Percentiles rank a stretch among this genome's conserved stretches.
phyloP scores from a whole-genome alignment of 192 early-diverging fungal species.

The Linnemannia hyalina region DNA sequence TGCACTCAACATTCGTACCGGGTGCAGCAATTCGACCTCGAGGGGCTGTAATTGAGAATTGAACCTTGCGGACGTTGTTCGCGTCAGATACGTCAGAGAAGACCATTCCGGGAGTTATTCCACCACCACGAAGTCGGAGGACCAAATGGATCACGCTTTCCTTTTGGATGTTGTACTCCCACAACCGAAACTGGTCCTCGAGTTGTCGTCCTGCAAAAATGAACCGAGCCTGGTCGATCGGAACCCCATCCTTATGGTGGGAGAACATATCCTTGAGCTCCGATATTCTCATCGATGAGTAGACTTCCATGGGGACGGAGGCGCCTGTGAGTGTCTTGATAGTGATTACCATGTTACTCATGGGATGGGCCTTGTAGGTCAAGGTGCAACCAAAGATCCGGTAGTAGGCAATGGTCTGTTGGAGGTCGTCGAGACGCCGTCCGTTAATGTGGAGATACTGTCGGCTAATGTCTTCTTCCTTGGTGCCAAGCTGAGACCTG shows the following conservation, averaged over 20 bases:
- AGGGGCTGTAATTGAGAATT: background rate
- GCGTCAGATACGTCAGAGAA: slow-evolving; percentile 7
- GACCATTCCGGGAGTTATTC: background rate
- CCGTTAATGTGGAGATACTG: background rate
- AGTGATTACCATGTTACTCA: background rate
- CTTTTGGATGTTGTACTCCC: background rate
- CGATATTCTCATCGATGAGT: no score
- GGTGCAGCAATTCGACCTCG: background rate
- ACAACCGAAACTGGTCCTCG: background rate
- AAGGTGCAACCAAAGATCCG: background rate
- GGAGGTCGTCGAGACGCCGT: background rate
- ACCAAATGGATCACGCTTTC: background rate
- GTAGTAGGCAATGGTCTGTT: background rate
- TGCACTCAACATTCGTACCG: slow-evolving; percentile 25
- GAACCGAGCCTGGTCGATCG: background rate
- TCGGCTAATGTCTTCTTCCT: background rate
- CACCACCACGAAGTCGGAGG: background rate
- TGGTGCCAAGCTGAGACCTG: background rate
- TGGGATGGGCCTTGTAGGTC: background rate
- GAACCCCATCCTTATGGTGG: background rate
- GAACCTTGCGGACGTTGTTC: background rate
- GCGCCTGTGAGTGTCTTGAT: background rate
- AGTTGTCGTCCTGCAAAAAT: background rate
- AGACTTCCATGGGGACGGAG: background rate
- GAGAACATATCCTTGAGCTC: no score